These are phyloP conservation scores for Chrysanthemum seticuspe DNA, from an alignment of 129 eudicot genomes.

Conservation along the genomic window DNA sequence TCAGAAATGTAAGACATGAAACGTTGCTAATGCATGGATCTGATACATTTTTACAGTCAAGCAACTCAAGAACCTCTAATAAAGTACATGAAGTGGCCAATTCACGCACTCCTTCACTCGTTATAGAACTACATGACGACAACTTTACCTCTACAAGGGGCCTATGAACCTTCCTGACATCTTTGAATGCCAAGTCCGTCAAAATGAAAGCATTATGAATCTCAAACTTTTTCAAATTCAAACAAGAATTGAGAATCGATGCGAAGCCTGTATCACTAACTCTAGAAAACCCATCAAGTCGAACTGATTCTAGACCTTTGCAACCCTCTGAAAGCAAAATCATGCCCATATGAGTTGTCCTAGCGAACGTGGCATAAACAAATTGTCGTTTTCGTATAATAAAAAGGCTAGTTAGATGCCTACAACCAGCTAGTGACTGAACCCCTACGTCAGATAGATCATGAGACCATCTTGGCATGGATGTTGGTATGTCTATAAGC, in stretches of 20 bases:
- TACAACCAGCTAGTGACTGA: constrained; percentile 40
- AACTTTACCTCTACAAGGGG: constrained; percentile 51
- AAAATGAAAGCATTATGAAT: constrained; percentile 38
- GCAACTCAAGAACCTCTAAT: constrained; percentile 47
- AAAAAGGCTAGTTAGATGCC: constrained; percentile 46
- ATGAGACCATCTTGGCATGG: constrained; percentile 18
- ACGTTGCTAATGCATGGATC: constrained; percentile 47
- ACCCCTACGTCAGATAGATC: constrained; percentile 55
- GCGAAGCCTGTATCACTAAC: constrained; percentile 68
- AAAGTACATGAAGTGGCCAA: constrained; percentile 31
- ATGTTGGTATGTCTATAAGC: constrained; percentile 59
- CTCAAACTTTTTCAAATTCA: constrained; percentile 54
- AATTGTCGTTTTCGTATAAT: constrained; percentile 41
- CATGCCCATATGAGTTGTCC: constrained; percentile 53
- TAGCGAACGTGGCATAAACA: constrained; percentile 33
- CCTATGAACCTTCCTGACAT: constrained; percentile 34
- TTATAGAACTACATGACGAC: constrained; percentile 40
- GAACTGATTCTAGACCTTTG: constrained; percentile 49
- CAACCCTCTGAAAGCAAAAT: constrained; percentile 62
- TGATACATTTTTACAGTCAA: constrained; percentile 54
- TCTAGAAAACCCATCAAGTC: constrained; percentile 60
- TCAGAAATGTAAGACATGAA: constrained; percentile 32
- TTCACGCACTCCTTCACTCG: constrained; percentile 47
- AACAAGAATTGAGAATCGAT: constrained; percentile 44
- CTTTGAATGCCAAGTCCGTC: constrained; percentile 53